These are phyloP conservation scores for Primulina huaijiensis DNA, from an alignment of 257 asterid species.

Conservation along the genomic window DNA sequence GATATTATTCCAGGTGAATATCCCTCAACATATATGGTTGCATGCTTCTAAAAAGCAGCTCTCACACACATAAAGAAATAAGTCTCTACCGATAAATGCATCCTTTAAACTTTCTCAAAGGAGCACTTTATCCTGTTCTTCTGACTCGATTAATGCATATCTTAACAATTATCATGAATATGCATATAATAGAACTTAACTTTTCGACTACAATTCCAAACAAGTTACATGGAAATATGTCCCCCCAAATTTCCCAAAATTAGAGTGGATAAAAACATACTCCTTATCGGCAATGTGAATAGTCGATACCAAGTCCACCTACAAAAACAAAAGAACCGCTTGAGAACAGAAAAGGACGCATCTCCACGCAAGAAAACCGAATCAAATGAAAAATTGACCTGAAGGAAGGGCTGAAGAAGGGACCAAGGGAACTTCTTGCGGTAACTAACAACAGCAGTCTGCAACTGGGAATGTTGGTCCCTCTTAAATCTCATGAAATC, in stretches of 20 bases:
- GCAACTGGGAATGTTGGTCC: slow-evolving; percentile 60
- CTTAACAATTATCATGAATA: not conserved
- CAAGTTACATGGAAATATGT: not conserved
- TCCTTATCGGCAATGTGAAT: slow-evolving; percentile 97
- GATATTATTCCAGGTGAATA: not conserved
- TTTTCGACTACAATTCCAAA: too few relatives aligned
- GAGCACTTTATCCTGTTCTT: not conserved
- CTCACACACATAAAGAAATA: not conserved
- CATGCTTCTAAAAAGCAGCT: not conserved
- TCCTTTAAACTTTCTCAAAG: too few relatives aligned
- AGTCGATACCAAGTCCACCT: slow-evolving; percentile 98
- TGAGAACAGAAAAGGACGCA: not conserved
- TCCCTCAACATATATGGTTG: not conserved
- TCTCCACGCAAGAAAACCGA: not conserved
- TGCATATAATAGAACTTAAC: too few relatives aligned
- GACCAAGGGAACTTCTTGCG: slow-evolving; percentile 96
- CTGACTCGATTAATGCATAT: not conserved
- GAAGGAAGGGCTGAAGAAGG: slow-evolving; percentile 76
- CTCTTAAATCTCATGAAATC: slow-evolving; percentile 88
- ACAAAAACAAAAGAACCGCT: slow-evolving; percentile 16
- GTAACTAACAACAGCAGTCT: slow-evolving; percentile 79
- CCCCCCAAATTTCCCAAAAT: slow-evolving; percentile 4
- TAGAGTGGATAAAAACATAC: slow-evolving; percentile 40
- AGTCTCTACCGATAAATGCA: not conserved
- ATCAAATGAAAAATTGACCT: slow-evolving; percentile 33